A percentile compares a stretch with the other conserved stretches of the same genome.
Conservation (phyloP, 106 monocot species). For the Platanthera zijinensis region DNA sequence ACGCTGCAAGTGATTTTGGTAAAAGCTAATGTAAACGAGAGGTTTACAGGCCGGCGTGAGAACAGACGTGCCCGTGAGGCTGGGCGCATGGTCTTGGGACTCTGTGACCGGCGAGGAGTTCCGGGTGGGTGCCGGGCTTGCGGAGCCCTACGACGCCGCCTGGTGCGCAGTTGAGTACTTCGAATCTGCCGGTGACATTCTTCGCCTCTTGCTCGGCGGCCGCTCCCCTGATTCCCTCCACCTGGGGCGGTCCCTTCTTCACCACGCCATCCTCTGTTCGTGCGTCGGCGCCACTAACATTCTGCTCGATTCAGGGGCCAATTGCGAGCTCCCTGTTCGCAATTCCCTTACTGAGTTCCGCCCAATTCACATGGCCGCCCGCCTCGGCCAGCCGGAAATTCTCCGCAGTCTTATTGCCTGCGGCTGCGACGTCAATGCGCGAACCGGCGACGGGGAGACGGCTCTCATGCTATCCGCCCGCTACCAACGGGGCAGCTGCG, state of each 20-base stretch:
- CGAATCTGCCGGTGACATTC: slow-evolving; percentile 59
- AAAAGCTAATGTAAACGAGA: neutral
- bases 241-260: slow-evolving; percentile 60
- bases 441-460: slow-evolving; percentile 47
- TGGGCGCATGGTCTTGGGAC: slow-evolving; percentile 96
- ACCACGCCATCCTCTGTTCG: slow-evolving; percentile 80
- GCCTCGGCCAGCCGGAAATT: slow-evolving; percentile 34
- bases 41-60: slow-evolving; percentile 36
- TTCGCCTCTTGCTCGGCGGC: slow-evolving; percentile 49
- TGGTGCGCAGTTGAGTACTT: slow-evolving; percentile 91
- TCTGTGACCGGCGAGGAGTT: slow-evolving; percentile 62
- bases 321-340: slow-evolving; percentile 38
- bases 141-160: slow-evolving; percentile 56
- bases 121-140: slow-evolving; percentile 81
- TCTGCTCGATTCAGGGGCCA: slow-evolving; percentile 48
- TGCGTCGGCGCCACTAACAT: slow-evolving; percentile 29
- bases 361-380: slow-evolving; percentile 67
- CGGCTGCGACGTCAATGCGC: slow-evolving; percentile 44
- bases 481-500: slow-evolving; percentile 38
- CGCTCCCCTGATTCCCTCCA: slow-evolving; percentile 34
- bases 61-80: slow-evolving; percentile 40
- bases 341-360: slow-evolving; percentile 32
- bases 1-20: neutral
- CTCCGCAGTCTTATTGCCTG: slow-evolving; percentile 29
- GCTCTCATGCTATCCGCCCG: slow-evolving; percentile 33